These are phyloP conservation scores for Aspergillus heteromorphus DNA, from an alignment of 495 filamentous ascomycete species.

Conservation along the genomic window DNA sequence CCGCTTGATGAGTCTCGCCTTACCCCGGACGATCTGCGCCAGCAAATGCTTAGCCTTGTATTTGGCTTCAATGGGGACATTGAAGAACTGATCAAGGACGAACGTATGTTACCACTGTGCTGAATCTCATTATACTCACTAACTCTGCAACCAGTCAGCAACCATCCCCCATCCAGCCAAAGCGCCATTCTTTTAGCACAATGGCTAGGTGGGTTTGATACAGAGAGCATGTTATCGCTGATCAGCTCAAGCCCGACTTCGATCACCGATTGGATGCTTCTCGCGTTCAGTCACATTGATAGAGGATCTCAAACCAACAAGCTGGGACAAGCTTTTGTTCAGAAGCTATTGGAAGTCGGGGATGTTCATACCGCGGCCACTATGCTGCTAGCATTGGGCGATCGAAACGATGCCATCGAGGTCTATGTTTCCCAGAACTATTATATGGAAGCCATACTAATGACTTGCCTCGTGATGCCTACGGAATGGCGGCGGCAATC, in stretches of 20 bases:
- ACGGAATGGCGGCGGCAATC: conserved; percentile 85
- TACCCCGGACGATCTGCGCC: conserved; percentile 78
- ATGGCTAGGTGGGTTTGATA: conserved; percentile 85
- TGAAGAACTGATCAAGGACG: conserved; percentile 77
- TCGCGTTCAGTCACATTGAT: conserved; percentile 84
- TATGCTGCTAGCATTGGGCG: conserved; percentile 85
- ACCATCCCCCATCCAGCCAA: conserved; percentile 66
- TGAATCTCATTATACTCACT: conserved; percentile 6
- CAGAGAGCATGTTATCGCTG: conserved; percentile 73
- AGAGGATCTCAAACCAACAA: conserved; percentile 78
- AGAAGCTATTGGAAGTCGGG: conserved; percentile 80
- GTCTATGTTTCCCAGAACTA: conserved; percentile 89
- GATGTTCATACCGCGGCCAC: conserved; percentile 90
- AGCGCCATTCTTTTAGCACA: conserved; percentile 76
- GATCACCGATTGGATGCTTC: conserved; percentile 91
- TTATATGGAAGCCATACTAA: conserved; percentile 84
- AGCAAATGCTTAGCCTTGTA: conserved; percentile 87
- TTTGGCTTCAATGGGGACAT: conserved; percentile 94
- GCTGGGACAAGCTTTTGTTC: conserved; percentile 86
- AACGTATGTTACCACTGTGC: conserved; percentile 45
- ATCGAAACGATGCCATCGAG: conserved; percentile 91
- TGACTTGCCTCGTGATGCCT: conserved; percentile 70
- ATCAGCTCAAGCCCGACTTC: conserved; percentile 74
- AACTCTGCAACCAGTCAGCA: conserved; percentile 43
- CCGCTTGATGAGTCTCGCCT: conserved; percentile 57